phyloP scores from a whole-genome alignment of 2,329 filamentous ascomycete species.

The Aureobasidium pullulans region DNA sequence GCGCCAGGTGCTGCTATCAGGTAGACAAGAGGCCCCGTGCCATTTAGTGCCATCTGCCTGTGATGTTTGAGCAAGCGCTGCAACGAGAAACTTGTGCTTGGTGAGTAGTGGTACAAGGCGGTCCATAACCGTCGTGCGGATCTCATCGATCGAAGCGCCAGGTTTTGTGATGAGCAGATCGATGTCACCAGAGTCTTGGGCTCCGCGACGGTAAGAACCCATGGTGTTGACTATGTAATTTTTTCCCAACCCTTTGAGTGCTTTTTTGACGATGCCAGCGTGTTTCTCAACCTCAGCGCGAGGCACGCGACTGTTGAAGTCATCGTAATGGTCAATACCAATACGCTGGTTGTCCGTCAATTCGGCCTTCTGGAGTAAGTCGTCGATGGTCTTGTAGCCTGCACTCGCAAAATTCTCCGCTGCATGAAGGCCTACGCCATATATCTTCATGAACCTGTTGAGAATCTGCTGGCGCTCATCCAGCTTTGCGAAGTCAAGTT shows the following conservation, averaged over 20 bases:
- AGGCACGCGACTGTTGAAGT: conserved; percentile 73
- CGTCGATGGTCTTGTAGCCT: conserved; percentile 67
- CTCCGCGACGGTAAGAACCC: conserved; percentile 79
- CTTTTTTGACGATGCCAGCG: conserved; percentile 54
- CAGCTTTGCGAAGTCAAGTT: conserved; percentile 61
- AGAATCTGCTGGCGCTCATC: conserved; percentile 61
- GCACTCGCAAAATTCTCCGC: conserved; percentile 70
- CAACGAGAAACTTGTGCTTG: conserved; percentile 58
- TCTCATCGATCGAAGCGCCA: conserved; percentile 48
- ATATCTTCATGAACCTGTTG: conserved; percentile 66
- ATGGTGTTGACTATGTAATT: conserved; percentile 64
- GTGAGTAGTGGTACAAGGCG: conserved; percentile 57
- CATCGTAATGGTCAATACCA: conserved; percentile 71
- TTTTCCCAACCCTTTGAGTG: conserved; percentile 54
- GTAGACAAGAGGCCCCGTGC: conserved; percentile 76
- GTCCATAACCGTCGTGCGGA: conserved; percentile 56
- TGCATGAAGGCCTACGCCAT: conserved; percentile 64
- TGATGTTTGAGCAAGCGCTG: conserved; percentile 51
- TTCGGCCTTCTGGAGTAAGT: conserved; percentile 54
- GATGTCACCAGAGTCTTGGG: conserved; percentile 68
- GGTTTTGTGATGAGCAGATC: conserved; percentile 75
- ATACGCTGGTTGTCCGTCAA: conserved; percentile 64
- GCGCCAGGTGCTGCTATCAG: conserved; percentile 58
- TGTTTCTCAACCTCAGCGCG: conserved; percentile 67
- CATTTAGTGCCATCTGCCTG: conserved; percentile 64